Base-by-base conservation (phyloP, 169 alveolate genomes). In the Cytauxzoon felis region DNA sequence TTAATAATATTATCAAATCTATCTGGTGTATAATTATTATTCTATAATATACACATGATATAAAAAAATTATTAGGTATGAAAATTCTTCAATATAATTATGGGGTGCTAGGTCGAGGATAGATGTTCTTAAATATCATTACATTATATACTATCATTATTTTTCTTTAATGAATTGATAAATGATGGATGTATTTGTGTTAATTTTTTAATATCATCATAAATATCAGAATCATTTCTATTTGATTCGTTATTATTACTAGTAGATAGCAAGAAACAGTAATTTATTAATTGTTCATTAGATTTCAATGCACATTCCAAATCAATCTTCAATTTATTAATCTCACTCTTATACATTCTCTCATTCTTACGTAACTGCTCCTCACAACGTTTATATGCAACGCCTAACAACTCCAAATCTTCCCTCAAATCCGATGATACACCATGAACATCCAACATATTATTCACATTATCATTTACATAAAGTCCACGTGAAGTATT, bases 1-100 rank as follows among this genome's bases (percentile, higher is more conserved):
- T 26, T 65, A 32, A 36, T 66, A 16, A 73, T 71, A 16, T 27
- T 56, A 45, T 73, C 79, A 0, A 73, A 54, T 26, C 54, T 73
- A 51, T 62, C 84, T 1, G 56, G 72, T 1, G 84, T 63, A 5
- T 73, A 73, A 18, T 6, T 26, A 23, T 11, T 23, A 4, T 2
- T 5, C 5, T 24, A 50, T 23, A 16, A 50, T 21, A 24, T 50
- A 26, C 30, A 24, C 21, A 41, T 41, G 3, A 41, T 19, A 41
- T 3, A 26, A 19, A 26, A 19, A 41, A 41, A 41, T 41, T 41
- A 41, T 19, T 50, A 21, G 34, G 34, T 18, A 16, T 18, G 21
- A 18, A 50, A 16, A 16, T 21, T 18, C 21, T 19, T 38, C 11
- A 11, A 38, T 13, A 13, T 38, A 11, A 38, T 38, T 11, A 38